Percentiles rank a stretch among this genome's conserved stretches.
Evolutionary conservation across 176 grass and related monocot species (phyloP).

Genomic region (Zoysia japonica): DNA sequence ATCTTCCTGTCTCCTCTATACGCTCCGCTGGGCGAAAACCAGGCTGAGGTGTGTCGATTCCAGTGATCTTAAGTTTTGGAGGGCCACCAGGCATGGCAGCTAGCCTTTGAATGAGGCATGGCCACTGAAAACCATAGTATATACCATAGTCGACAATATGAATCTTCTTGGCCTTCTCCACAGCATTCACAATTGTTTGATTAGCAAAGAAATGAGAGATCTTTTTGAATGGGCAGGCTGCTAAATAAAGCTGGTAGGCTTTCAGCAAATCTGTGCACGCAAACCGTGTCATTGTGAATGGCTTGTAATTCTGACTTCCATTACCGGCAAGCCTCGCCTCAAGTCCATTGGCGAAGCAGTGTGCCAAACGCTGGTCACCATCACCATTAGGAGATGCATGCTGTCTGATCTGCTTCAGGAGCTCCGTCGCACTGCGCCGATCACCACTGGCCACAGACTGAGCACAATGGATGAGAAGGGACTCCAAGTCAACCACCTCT

Average conservation of each 20-base stretch:
- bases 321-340: constrained; percentile 88
- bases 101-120: constrained; percentile 80
- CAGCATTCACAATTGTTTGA: constrained; percentile 81
- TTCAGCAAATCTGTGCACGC: constrained; percentile 77
- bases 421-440: constrained; percentile 54
- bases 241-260: constrained; percentile 81
- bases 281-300: constrained; percentile 43
- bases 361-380: constrained; percentile 74
- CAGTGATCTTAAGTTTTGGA: constrained; percentile 80
- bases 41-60: constrained; percentile 73
- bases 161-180: constrained; percentile 66
- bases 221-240: constrained; percentile 91
- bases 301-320: constrained; percentile 83
- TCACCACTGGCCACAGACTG: constrained; percentile 83
- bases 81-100: constrained; percentile 53
- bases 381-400: constrained; percentile 64
- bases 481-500: constrained; percentile 80
- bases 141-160: constrained; percentile 90
- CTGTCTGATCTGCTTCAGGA: constrained; percentile 91
- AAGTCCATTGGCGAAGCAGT: constrained; percentile 86
- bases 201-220: constrained; percentile 91
- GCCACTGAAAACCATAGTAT: constrained; percentile 96
- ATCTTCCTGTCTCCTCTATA: constrained; percentile 75
- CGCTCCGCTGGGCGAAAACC: constrained; percentile 78
- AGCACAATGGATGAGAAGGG: constrained; percentile 85